phyloP scores from a whole-genome alignment of 129 eudicot genomes.

The Pulicaria dysenterica region DNA sequence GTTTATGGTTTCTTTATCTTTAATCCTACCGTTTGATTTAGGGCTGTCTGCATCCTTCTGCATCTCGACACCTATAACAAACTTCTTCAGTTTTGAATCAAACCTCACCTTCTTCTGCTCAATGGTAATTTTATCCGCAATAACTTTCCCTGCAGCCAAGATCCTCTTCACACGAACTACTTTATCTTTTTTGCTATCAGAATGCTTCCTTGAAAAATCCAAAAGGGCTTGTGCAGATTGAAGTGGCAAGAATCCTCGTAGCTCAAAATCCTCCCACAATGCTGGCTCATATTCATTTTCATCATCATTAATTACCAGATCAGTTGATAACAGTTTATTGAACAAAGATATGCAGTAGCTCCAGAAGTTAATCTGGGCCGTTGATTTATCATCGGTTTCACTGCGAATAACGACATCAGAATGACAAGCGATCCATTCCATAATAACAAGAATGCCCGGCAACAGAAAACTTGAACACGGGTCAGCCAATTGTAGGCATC shows the following conservation, averaged over 20 bases:
- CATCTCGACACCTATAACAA: constrained; percentile 49
- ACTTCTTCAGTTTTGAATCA: constrained; percentile 41
- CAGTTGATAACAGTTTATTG: constrained; percentile 46
- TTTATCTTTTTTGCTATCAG: constrained; percentile 52
- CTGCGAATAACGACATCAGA: constrained; percentile 45
- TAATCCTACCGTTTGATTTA: constrained; percentile 28
- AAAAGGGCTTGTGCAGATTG: constrained; percentile 53
- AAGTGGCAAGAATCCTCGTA: constrained; percentile 68
- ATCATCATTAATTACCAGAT: constrained; percentile 36
- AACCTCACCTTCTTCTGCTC: constrained; percentile 47
- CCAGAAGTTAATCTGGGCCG: constrained; percentile 49
- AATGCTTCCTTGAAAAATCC: constrained; percentile 62
- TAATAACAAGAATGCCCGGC: constrained; percentile 53
- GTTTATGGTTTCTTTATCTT: constrained; percentile 24
- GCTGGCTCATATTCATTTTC: constrained; percentile 51
- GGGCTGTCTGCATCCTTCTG: constrained; percentile 25
- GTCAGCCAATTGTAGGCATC: constrained; percentile 50
- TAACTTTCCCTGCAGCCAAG: constrained; percentile 55
- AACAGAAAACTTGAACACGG: constrained; percentile 50
- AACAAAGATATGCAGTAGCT: constrained; percentile 46
- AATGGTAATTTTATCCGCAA: constrained; percentile 45
- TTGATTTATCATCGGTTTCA: constrained; percentile 40
- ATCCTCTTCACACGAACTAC: constrained; percentile 53
- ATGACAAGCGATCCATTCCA: constrained; percentile 66
- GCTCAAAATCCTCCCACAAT: constrained; percentile 70